Conservation (phyloP, 139 green algal species). For the Coelastrella sp. region DNA sequence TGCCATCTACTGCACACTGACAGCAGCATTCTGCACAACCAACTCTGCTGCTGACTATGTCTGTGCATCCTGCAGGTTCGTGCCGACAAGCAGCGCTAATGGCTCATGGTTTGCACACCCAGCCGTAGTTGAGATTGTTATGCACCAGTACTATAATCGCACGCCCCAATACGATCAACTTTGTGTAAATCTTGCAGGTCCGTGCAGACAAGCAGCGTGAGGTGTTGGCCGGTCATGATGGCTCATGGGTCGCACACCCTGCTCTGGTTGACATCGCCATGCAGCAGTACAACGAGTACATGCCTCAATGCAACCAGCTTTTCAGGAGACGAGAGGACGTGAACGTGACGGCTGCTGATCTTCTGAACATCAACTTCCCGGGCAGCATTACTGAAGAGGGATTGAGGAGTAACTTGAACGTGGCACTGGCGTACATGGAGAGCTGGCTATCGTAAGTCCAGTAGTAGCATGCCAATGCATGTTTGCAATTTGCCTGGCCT, state of each 20-base stretch:
- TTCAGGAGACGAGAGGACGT: conserved; percentile 27
- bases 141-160: conserved; percentile 77
- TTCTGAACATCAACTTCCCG: conserved; percentile 66
- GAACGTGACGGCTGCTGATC: conserved; percentile 61
- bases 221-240: conserved; percentile 88
- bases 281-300: conserved; percentile 82
- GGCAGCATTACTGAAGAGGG: conserved; percentile 73
- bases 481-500: too few species aligned
- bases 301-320: conserved; percentile 64
- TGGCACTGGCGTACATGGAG: conserved; percentile 90
- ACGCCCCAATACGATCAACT: conserved; percentile 70
- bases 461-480: background rate
- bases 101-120: conserved; percentile 91
- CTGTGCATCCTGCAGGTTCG: background rate
- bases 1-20: background rate
- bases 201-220: conserved; percentile 90
- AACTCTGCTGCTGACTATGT: background rate
- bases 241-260: conserved; percentile 90
- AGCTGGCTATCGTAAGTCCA: conserved; percentile 78
- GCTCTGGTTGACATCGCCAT: conserved; percentile 78
- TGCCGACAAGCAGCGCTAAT: conserved; percentile 87
- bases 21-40: too few species aligned
- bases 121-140: conserved; percentile 75
- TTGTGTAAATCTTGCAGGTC: conserved; percentile 56
- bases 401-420: conserved; percentile 78